phyloP scores from a whole-genome alignment of 495 filamentous ascomycete genomes.

The Copromyces sp. region DNA sequence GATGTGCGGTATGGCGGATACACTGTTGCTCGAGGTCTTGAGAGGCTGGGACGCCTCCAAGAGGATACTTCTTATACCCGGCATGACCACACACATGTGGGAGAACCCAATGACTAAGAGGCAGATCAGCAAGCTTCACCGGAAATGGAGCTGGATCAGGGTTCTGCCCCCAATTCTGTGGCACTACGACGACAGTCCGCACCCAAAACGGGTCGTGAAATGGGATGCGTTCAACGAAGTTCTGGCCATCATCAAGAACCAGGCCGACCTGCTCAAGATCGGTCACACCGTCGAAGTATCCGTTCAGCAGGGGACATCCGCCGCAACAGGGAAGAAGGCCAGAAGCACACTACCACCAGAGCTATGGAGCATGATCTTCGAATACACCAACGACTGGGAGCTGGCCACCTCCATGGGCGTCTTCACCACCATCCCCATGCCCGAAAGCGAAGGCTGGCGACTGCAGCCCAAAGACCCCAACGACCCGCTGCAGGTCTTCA shows the following conservation, averaged over 20 bases:
- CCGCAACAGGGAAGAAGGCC: conserved; percentile 17
- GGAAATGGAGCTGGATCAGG: conserved; percentile 74
- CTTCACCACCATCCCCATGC: conserved; percentile 62
- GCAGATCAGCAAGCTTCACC: conserved; percentile 67
- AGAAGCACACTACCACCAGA: conserved; percentile 55
- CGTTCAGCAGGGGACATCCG: conserved; percentile 24
- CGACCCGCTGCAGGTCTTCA: conserved; percentile 42
- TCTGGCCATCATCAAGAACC: conserved; percentile 55
- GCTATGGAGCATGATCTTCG: conserved; percentile 80
- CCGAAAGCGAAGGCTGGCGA: conserved; percentile 53
- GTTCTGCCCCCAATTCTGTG: conserved; percentile 63
- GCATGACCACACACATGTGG: conserved; percentile 77
- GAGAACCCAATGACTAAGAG: conserved; percentile 74
- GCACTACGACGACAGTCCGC: conserved; percentile 49
- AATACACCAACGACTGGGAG: conserved; percentile 82
- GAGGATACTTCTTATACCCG: conserved; percentile 69
- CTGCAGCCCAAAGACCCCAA: conserved; percentile 26
- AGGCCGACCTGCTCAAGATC: conserved; percentile 51
- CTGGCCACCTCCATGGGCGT: conserved; percentile 69
- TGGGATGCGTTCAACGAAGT: conserved; percentile 62
- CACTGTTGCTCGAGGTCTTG: conserved; percentile 60
- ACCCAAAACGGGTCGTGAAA: conserved; percentile 39
- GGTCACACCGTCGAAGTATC: conserved; percentile 47
- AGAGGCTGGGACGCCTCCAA: conserved; percentile 77
- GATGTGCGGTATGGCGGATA: conserved; percentile 69